Base-by-base conservation (phyloP, 108 stramenopile genomes). In the Nitzschia sp. region DNA sequence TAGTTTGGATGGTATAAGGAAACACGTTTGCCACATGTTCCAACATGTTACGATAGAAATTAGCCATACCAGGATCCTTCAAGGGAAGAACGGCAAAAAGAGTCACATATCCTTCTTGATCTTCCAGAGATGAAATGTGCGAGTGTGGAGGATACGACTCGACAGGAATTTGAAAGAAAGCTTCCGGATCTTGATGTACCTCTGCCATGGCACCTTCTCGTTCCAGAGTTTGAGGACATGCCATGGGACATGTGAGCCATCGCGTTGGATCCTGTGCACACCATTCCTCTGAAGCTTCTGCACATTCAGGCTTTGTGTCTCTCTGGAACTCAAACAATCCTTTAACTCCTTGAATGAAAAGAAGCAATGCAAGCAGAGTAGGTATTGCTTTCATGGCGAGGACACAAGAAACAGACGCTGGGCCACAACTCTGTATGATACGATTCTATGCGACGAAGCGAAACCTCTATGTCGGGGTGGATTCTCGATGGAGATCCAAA, bases 41-140 rank as follows among this genome's bases (percentile, higher is more conserved):
- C 53, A 76, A 25, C 67, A 76, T 56, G 11, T 69, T 61, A 40
- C 69, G 58, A 41, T 76, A 76, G 41, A 69, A 76, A 15, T 62
- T 43, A 0, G 54, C 51, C 43, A 55, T 57, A n/a, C 44, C 51
- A 22, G 41, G 41, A 21, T 48, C 53, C 21, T 41, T 19, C 11
- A 61, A 26, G 22, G 67, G 75, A 37, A 69, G 25, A 9, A 63
- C 42, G 0, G 67, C 75, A 12, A 63, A 54, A 0, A 76, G 46
- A 11, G 65, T 53, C 0, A 76, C 75, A 57, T 69, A 76, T 25
- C 75, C 75, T 51, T 76, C 75, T 15, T 17, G 17, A 38, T 41
- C 55, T 0, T 57, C 38, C 10, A 60, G 53, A 22, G 51, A 25
- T 10, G 56, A 53, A 8, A 74, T n/a, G 5, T 34, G 29, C 26